These are phyloP conservation scores for Nicotiana benthamiana DNA, from an alignment of 257 asterid genomes.

Conservation along the genomic window DNA sequence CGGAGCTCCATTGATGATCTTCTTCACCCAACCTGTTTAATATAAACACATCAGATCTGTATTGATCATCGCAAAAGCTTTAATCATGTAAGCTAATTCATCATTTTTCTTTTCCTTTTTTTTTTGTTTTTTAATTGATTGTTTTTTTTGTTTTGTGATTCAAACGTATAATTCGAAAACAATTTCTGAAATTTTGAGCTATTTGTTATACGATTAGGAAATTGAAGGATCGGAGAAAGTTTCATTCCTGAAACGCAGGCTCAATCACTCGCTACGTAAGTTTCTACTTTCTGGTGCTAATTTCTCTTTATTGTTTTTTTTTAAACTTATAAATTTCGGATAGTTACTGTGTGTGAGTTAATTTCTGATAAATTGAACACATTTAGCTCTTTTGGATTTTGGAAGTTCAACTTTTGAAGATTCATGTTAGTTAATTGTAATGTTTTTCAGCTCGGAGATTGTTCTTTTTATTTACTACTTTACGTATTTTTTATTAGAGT, in stretches of 20 bases:
- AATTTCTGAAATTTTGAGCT: not conserved
- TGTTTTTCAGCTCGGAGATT: not conserved
- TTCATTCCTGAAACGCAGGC: not conserved
- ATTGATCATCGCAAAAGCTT: not conserved
- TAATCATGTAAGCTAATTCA: slow-evolving; percentile 2
- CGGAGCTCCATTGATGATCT: not conserved
- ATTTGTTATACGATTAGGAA: not conserved
- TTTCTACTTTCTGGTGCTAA: slow-evolving; percentile 4
- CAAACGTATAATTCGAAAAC: not conserved
- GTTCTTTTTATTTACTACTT: not conserved
- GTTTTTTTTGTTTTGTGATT: not conserved
- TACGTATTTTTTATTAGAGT: not conserved
- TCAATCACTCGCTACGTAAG: not conserved
- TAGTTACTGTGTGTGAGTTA: not conserved
- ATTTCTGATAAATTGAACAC: not conserved
- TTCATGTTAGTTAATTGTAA: not conserved
- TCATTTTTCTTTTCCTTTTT: not conserved
- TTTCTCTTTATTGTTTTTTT: not conserved
- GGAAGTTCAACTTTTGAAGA: not conserved
- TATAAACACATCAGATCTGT: not conserved
- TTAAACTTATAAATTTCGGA: not conserved
- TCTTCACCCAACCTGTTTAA: not conserved
- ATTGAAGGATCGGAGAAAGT: not conserved
- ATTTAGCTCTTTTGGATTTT: not conserved
- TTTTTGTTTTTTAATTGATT: not conserved